These are phyloP conservation scores for Endotrypanum monterogeii DNA, from an alignment of 208 protist genomes.

Conservation along the genomic window DNA sequence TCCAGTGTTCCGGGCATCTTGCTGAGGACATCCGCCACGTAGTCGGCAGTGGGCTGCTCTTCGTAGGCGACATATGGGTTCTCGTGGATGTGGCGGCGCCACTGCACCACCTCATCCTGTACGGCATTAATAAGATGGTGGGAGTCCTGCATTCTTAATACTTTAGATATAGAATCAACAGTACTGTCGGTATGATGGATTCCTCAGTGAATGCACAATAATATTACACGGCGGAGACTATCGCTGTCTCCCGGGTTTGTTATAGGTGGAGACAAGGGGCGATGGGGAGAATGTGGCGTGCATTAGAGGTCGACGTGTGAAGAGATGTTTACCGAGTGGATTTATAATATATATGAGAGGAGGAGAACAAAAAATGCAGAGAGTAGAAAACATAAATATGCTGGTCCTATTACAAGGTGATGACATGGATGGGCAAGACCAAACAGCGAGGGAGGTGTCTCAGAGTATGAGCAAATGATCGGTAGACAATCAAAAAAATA, in stretches of 20 bases:
- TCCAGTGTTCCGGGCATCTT: conserved; percentile 52
- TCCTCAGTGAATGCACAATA: too few species aligned
- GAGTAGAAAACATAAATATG: too few species aligned
- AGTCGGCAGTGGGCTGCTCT: conserved; percentile 74
- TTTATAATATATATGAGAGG: neutral
- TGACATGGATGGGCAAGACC: neutral
- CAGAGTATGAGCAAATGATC: too few species aligned
- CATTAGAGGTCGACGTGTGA: neutral
- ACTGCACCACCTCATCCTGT: conserved; percentile 63
- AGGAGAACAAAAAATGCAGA: neutral
- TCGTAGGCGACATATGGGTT: conserved; percentile 63
- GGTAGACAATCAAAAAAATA: too few species aligned
- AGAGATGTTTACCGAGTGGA: too few species aligned
- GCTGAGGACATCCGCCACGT: conserved; percentile 52
- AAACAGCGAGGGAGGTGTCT: neutral
- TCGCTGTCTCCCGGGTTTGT: neutral
- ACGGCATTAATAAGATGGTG: conserved; percentile 23
- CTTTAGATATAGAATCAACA: neutral
- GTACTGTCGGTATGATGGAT: neutral
- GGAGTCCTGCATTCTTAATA: conserved; percentile 4
- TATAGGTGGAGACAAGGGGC: neutral
- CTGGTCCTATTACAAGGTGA: too few species aligned
- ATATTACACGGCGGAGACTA: too few species aligned
- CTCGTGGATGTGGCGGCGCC: conserved; percentile 79
- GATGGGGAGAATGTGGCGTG: neutral